phyloP scores from a whole-genome alignment of 2,329 filamentous ascomycete species.

The Sarocladiaceae sp. region DNA sequence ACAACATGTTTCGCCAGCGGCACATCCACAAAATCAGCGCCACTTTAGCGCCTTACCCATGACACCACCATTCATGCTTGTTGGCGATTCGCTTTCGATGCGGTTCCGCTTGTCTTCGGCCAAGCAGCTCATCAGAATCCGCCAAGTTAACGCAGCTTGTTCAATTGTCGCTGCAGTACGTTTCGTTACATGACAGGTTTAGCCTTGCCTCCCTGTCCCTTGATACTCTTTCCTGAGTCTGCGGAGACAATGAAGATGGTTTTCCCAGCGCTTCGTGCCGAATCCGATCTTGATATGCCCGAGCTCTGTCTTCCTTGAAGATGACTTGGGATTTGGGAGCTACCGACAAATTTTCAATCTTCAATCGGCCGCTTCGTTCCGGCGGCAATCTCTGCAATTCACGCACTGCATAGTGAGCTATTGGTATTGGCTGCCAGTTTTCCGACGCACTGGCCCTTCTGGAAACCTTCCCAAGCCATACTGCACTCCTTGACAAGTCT shows the following conservation, averaged over 20 bases:
- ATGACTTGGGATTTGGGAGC: too few relatives aligned
- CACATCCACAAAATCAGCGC: too few relatives aligned
- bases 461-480: neutral
- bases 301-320: too few relatives aligned
- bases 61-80: neutral
- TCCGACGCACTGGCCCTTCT: neutral
- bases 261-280: too few relatives aligned
- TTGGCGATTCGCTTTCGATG: neutral
- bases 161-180: neutral
- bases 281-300: too few relatives aligned
- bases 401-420: too few relatives aligned
- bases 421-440: neutral
- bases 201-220: too few relatives aligned
- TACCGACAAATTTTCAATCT: too few relatives aligned
- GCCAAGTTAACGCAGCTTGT: neutral
- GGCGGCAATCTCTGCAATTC: too few relatives aligned
- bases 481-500: neutral
- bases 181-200: neutral
- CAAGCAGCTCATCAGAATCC: neutral
- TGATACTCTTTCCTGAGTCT: too few relatives aligned
- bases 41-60: neutral
- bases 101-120: neutral
- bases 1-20: too few relatives aligned
- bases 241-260: too few relatives aligned
- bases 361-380: neutral